Evolutionary conservation across 306 rosid species (phyloP), one percentile per base, ranked within the genome.

Genomic region (Alnus glutinosa): DNA sequence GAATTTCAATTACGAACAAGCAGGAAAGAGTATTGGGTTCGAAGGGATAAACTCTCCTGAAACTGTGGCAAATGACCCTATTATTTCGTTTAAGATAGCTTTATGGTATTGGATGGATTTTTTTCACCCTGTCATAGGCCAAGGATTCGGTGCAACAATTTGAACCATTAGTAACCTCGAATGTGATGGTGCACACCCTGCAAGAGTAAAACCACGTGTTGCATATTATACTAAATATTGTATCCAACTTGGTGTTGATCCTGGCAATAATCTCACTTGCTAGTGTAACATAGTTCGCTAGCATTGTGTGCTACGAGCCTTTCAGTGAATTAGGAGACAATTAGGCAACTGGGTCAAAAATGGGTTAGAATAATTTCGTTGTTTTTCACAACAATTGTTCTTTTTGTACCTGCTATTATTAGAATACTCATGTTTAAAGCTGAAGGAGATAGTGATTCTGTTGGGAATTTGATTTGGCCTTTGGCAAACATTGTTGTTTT

Each of bases 1-100:
- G 98, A 94, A 94, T 90, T 89, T 63, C 86, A 94, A 94, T 78
- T 94, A 94, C 2, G 97, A 96, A 1, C 89, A 93, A 0, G 93
- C 94, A 0, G 97, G 98, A 39, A 18, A 83, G 18, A 76, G 55
- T 82, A 89, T 71, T 0, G 83, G 80, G 0, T 88, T 92, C 14
- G 97, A 94, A 19, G 92, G 92, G 4, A 48, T 94, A 28, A 90
- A 92, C 63, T 68, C 87, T 1, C 97, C 98, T 0, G 94, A 94
- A 75, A 90, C 89, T 0, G 97, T 90, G 39, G 97, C 91, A 9
- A 87, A 76, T 14, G 89, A 90, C 64, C 73, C 86, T 0, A 47
- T 86, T 0, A 77, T 94, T 69, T 71, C 97, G 2, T 94, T 94
- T 78, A 89, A 92, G 90, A 88, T 97, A 0, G 98, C 89, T 1